Conservation (phyloP, 805 yeast genomes). For the Wickerhamiella parazyma region DNA sequence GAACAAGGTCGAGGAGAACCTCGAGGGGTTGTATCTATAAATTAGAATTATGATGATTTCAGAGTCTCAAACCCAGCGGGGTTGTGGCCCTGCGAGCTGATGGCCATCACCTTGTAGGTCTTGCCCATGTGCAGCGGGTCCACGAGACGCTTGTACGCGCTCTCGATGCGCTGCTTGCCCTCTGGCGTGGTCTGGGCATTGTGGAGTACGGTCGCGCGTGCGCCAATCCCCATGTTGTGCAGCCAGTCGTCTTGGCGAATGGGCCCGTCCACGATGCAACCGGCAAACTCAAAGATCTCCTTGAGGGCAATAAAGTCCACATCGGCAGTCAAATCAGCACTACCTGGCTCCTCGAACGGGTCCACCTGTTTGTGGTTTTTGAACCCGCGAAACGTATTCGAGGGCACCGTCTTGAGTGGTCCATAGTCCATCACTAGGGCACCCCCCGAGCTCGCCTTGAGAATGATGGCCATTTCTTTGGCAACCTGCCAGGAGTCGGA, state of each 20-base stretch:
- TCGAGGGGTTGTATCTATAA: conserved; percentile 81
- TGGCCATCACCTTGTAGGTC: conserved; percentile 56
- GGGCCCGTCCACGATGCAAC: conserved; percentile 38
- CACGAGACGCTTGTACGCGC: conserved; percentile 49
- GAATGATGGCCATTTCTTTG: conserved; percentile 37
- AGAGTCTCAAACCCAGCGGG: conserved; percentile 1
- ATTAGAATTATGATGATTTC: too few relatives aligned
- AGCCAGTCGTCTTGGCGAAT: conserved; percentile 70
- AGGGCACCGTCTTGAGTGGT: conserved; percentile 45
- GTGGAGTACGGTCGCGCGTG: conserved; percentile 40
- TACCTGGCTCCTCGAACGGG: conserved; percentile 65
- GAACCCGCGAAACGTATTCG: conserved; percentile 63
- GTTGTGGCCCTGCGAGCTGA: conserved; percentile 19
- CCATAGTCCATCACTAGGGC: conserved; percentile 74
- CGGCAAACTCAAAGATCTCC: conserved; percentile 22
- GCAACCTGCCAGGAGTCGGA: conserved; percentile 56
- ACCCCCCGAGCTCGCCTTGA: conserved; percentile 37
- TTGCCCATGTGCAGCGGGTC: conserved; percentile 63
- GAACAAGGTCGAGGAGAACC: conserved; percentile 90
- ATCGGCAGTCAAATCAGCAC: conserved; percentile 69
- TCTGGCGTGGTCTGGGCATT: conserved; percentile 31
- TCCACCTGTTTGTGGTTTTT: conserved; percentile 56
- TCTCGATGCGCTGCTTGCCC: conserved; percentile 38
- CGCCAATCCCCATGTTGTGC: conserved; percentile 60
- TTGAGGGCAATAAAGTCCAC: conserved; percentile 61